A percentile compares a stretch with the other conserved stretches of the same genome.
Conservation (phyloP, 1,284 basidiomycete species). For the Gomphus bonarii region DNA sequence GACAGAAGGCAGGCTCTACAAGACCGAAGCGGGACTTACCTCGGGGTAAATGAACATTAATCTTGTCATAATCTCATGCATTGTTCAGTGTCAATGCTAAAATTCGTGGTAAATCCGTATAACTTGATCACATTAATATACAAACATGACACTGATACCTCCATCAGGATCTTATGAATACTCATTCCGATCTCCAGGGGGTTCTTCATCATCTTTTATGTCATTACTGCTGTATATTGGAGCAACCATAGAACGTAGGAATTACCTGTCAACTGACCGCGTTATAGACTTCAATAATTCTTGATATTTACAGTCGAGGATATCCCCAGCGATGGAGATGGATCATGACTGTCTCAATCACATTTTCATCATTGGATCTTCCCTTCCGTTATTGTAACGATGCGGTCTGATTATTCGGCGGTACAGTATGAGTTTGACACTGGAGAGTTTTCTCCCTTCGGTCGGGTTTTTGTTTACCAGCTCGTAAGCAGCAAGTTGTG, state of each 20-base stretch:
- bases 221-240: too few relatives aligned
- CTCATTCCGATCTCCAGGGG: not conserved
- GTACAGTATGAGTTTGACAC: too few relatives aligned
- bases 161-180: not conserved
- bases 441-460: too few relatives aligned
- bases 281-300: not conserved
- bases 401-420: too few relatives aligned
- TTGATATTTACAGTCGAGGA: not conserved
- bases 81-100: too few relatives aligned
- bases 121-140: not conserved
- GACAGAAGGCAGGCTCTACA: not conserved
- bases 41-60: not conserved
- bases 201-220: not conserved
- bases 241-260: slow-evolving; percentile 23
- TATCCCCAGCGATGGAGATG: slow-evolving; percentile 23
- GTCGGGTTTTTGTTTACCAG: slow-evolving; percentile 23
- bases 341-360: slow-evolving; percentile 21
- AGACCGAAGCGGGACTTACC: slow-evolving; percentile 5
- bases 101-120: too few relatives aligned
- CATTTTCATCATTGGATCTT: slow-evolving; percentile 17
- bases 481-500: slow-evolving; percentile 26
- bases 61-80: too few relatives aligned
- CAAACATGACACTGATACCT: not conserved
- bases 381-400: too few relatives aligned
- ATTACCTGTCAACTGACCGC: slow-evolving; percentile 24